Evolutionary conservation across 2,329 filamentous ascomycete species (phyloP), one percentile per base, ranked within the genome.

Genomic region (Rhinocladiella mackenziei): DNA sequence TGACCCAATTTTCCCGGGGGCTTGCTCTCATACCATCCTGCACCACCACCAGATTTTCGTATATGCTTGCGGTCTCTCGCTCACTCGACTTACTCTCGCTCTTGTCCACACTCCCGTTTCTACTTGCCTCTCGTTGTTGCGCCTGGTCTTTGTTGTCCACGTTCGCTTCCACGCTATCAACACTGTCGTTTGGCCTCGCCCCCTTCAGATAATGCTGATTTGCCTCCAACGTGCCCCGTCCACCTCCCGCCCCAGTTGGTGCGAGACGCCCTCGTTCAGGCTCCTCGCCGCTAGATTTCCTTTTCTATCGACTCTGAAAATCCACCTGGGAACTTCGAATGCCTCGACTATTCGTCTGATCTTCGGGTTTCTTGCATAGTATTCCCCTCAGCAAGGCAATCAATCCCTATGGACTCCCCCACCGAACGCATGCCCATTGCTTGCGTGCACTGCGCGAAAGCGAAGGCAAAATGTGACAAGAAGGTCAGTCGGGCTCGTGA

Each of bases 391-490:
- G 45, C 33, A 20, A 17, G 29, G 10, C n/a, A 7, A n/a, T 10
- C 19, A 26, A 18, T 22, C 40, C 31, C 5, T 20, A 48, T 57
- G 55, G 55, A 57, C 35, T 55, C 54, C 13, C 53, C 53, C 5
- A 56, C 43, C 11, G 56, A 57, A 46, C 53, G 54, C 38, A 53
- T 56, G 53, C 53, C 55, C 1, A 58, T 58, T 39, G 56, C 56
- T 8, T 58, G 56, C 37, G 49, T 56, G 18, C 50, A 55, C 33
- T 58, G 56, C 36, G 56, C 56, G 23, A 58, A 58, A 34, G 56
- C 56, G 18, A 58, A 58, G 37, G 56, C 56, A 31, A 58, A 57
- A 48, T 58, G 56, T 45, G 56, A 58, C 40, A 58, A 58, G 46
- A 57, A 58, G 55, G 56, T 58, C 35, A 47, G 54, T 54, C 20